Evolutionary conservation across 495 filamentous ascomycete species (phyloP).

Genomic region (Aspergillus homomorphus): DNA sequence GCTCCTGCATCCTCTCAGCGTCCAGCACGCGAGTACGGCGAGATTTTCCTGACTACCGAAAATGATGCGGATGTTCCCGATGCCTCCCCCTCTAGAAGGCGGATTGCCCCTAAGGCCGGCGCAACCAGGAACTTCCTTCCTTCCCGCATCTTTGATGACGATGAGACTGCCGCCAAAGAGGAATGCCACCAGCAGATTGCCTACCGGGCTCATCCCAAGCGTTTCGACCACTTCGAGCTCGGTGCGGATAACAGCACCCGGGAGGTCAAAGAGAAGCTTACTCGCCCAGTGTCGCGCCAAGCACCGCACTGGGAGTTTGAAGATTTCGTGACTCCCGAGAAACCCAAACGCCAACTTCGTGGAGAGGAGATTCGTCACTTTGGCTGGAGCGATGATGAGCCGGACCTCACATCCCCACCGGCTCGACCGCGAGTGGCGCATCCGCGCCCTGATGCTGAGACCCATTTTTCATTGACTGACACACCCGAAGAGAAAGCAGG

Average conservation of each 20-base stretch:
- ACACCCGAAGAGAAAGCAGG: slow-evolving; percentile 18
- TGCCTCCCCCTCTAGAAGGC: slow-evolving; percentile 49
- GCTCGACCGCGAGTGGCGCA: slow-evolving; percentile 55
- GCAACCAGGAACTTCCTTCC: slow-evolving; percentile 60
- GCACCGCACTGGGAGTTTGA: slow-evolving; percentile 77
- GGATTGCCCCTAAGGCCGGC: slow-evolving; percentile 59
- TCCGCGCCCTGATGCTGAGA: slow-evolving; percentile 71
- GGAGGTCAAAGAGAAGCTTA: slow-evolving; percentile 35
- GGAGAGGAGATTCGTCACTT: slow-evolving; percentile 65
- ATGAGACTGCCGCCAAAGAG: slow-evolving; percentile 40
- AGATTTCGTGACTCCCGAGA: slow-evolving; percentile 78
- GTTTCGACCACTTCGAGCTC: slow-evolving; percentile 87
- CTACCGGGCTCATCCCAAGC: slow-evolving; percentile 65
- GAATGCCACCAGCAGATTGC: slow-evolving; percentile 40
- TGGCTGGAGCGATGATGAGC: slow-evolving; percentile 66
- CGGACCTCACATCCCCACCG: slow-evolving; percentile 55
- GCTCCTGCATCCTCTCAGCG: slow-evolving; percentile 55
- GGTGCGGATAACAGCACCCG: slow-evolving; percentile 52
- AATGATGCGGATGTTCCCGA: slow-evolving; percentile 38
- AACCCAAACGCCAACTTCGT: slow-evolving; percentile 52
- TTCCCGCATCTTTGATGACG: slow-evolving; percentile 63
- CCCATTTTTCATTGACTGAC: slow-evolving; percentile 74
- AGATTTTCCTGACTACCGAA: slow-evolving; percentile 58
- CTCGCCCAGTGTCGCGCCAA: slow-evolving; percentile 58
- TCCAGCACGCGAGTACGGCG: slow-evolving; percentile 57